These are phyloP conservation scores for Pyronema omphalodes DNA, from an alignment of 495 filamentous ascomycete species.

Conservation along the genomic window DNA sequence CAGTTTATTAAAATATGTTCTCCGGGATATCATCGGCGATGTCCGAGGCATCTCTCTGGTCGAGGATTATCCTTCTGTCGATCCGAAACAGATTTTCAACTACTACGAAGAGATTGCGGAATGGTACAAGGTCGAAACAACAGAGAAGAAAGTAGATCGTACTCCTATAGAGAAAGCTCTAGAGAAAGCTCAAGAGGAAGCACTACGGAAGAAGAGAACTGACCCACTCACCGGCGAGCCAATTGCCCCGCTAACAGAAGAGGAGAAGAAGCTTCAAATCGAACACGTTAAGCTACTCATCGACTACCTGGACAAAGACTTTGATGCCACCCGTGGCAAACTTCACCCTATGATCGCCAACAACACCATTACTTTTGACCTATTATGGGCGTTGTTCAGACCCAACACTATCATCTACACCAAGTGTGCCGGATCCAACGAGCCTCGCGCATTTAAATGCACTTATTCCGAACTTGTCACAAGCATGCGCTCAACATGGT, in stretches of 20 bases:
- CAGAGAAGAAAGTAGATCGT: not conserved
- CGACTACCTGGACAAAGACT: conserved; percentile 27
- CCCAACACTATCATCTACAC: conserved; percentile 29
- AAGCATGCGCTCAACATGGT: conserved; percentile 34
- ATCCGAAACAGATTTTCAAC: conserved; percentile 15
- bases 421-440: conserved; percentile 28
- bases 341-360: conserved; percentile 27
- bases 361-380: conserved; percentile 31
- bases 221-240: not conserved
- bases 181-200: conserved; percentile 3
- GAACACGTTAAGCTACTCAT: conserved; percentile 28
- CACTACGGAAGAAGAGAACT: not conserved
- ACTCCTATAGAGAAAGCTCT: not conserved
- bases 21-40: conserved; percentile 18
- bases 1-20: conserved; percentile 11
- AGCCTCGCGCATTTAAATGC: conserved; percentile 23
- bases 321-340: conserved; percentile 23
- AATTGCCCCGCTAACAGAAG: conserved; percentile 29
- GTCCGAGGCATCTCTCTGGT: conserved; percentile 14
- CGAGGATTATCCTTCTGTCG: conserved; percentile 22
- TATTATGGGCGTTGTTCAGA: conserved; percentile 32
- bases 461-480: conserved; percentile 26
- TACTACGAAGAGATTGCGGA: conserved; percentile 13
- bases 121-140: not conserved
- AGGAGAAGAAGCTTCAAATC: conserved; percentile 45